phyloP scores from a whole-genome alignment of 2,329 filamentous ascomycete species.

The Biscogniauxia mediterranea region DNA sequence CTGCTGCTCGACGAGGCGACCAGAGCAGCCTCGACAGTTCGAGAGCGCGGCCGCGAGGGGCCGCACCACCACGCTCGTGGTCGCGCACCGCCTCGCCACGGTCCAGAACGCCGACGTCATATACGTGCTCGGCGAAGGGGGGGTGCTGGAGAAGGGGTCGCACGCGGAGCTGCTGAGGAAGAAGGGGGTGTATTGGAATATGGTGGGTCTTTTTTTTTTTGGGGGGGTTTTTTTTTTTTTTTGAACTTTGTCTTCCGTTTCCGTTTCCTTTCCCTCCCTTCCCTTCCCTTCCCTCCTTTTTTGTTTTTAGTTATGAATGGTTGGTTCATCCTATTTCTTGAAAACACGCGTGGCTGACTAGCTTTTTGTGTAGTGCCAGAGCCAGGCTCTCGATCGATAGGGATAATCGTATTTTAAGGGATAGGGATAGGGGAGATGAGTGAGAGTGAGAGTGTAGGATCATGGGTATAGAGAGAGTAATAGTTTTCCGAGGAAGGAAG shows the following conservation, averaged over 20 bases:
- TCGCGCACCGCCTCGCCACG: conserved; percentile 74
- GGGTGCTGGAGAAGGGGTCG: conserved; percentile 53
- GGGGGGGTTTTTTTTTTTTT: too few species aligned
- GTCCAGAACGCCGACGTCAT: conserved; percentile 79
- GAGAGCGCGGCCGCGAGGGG: conserved; percentile 60
- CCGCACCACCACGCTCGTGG: conserved; percentile 69
- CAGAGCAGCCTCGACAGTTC: conserved; percentile 67
- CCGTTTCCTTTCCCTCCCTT: neutral
- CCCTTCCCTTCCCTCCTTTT: conserved; percentile 6
- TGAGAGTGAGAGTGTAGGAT: too few species aligned
- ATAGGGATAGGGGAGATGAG: too few species aligned
- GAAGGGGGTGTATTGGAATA: conserved; percentile 56
- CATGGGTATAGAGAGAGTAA: too few species aligned
- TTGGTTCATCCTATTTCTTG: too few species aligned
- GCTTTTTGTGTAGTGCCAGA: conserved; percentile 49
- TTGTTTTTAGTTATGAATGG: neutral
- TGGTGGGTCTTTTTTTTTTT: conserved; percentile 43
- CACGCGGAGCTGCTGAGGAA: conserved; percentile 51
- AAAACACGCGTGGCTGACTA: conserved; percentile 9
- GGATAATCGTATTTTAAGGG: too few species aligned
- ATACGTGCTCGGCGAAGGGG: conserved; percentile 70
- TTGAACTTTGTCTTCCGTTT: too few species aligned
- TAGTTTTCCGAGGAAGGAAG: too few species aligned
- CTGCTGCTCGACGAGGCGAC: conserved; percentile 74
- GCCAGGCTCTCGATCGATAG: conserved; percentile 55